Conservation (phyloP, 208 protist genomes). For the Balamuthia mandrillaris region DNA sequence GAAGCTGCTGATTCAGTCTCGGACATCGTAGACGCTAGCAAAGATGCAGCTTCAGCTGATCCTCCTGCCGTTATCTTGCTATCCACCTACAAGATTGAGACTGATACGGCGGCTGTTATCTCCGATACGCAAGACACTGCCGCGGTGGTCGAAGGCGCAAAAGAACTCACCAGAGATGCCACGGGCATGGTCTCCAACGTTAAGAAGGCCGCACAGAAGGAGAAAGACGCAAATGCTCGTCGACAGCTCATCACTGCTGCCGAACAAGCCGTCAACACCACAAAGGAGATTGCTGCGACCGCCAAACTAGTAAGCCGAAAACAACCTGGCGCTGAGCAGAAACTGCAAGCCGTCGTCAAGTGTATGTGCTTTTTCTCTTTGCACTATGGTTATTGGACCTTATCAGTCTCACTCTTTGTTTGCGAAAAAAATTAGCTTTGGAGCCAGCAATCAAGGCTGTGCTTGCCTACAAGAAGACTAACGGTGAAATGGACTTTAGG, state of each 20-base stretch:
- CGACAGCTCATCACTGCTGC: slow-evolving; percentile 23
- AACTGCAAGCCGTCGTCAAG: slow-evolving; percentile 2
- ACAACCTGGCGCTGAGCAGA: slow-evolving; percentile 20
- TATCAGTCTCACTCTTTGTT: slow-evolving; percentile 2
- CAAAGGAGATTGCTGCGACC: background rate
- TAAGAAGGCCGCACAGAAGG: background rate
- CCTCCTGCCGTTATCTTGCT: background rate
- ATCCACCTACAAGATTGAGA: slow-evolving; percentile 23
- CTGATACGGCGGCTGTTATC: background rate
- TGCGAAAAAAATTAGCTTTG: background rate
- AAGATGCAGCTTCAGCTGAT: slow-evolving; percentile 30
- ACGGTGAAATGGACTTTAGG: slow-evolving; percentile 26
- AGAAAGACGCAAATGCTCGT: background rate
- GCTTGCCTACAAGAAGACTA: slow-evolving; percentile 35
- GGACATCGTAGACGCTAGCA: slow-evolving; percentile 34
- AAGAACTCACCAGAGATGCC: slow-evolving; percentile 19
- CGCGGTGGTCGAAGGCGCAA: slow-evolving; percentile 25
- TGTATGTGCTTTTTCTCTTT: too few species aligned
- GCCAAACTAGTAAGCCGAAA: background rate
- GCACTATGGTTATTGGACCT: too few species aligned
- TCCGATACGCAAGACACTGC: slow-evolving; percentile 15
- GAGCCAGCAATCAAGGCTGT: slow-evolving; percentile 23
- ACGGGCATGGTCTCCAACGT: background rate
- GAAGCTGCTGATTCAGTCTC: slow-evolving; percentile 30
- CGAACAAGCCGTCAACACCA: background rate